Base-by-base conservation (phyloP, 2,329 filamentous ascomycete species). In the Diaporthe citriasiana region DNA sequence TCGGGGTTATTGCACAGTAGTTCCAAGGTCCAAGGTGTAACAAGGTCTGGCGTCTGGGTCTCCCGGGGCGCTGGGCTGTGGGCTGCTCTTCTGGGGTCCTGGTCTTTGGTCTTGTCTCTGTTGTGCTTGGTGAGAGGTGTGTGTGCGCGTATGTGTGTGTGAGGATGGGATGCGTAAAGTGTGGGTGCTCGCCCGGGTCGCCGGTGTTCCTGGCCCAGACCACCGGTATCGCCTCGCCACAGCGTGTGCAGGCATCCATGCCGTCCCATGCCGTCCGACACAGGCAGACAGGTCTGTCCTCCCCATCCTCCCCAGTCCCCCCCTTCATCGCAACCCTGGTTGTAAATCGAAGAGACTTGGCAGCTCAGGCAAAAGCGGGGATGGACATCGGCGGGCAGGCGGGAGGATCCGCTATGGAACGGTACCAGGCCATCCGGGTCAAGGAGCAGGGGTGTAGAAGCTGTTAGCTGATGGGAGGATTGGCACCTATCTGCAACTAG, bases 171-270 rank as follows among this genome's bases (percentile, higher is more conserved):
- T 22, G 22, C 9, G 38, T 35, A 3, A 47, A 47, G 35, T 27
- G 57, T 63, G 25, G 19, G 17, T 45, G 25, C 25, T 38, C 15
- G 40, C n/a, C 25, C 19, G 59, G 59, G 63, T 66, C 60, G 63
- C 13, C 45, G 13, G 63, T 51, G 63, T 68, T 53, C 63, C 63
- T 68, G 63, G 63, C 45, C 45, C 45, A 68, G 63, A 68, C 30
- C 47, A 51, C 63, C 63, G 63, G 63, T 68, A 68, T 68, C 63
- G 63, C 63, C 63, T 68, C n/a, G 63, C 63, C 63, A 68, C 47
- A 22, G 47, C 45, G 8, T 22, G 30, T 68, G 63, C 63, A 68
- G 63, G 63, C 63, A 53, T 68, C 63, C 63, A 68, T 68, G 63
- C 27, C 40, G 42, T 50, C 27, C 60, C 42, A 35, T 51, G 60